Evolutionary conservation across 2,329 filamentous ascomycete genomes (phyloP), one percentile per base, ranked within the genome.

Genomic region (Nakataea oryzae): DNA sequence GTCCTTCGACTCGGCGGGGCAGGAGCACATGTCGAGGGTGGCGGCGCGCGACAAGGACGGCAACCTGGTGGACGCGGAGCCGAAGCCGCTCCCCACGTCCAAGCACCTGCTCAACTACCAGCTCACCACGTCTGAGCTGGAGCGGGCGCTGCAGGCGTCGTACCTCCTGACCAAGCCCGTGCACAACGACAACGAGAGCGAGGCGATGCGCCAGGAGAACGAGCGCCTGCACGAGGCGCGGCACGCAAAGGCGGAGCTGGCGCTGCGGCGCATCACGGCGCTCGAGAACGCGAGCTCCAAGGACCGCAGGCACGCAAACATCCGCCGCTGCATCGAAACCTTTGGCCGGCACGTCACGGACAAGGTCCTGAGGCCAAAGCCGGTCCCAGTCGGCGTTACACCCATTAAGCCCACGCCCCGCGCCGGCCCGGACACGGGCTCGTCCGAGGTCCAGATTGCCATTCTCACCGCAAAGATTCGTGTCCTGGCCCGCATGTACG

Each of bases 311-410:
- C 87, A 92, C 67, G 86, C 90, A 71, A 97, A 97, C 72, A 88
- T 93, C 68, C 83, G 87, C 67, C 87, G 91, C 65, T 96, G 93
- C 74, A 83, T 99, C 67, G 84, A 93, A 64, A 87, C 86, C 3
- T 97, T 99, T 70, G 95, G 95, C 59, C 86, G 95, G 59, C 95
- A 99, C 79, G 86, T 88, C 68, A 99, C 95, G 1, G 95, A 99
- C 74, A 69, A 74, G 11, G 72, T 76, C 4, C 81, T 99, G 32
- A 81, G 82, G 28, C 85, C 86, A 0, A 89, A 86, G 72, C 78
- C 83, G 3, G 73, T 78, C 55, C 78, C 78, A 21, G 69, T 72
- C 50, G 76, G 79, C 54, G 69, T 79, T 71, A 58, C 71, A 70
- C 65, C 72, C 63, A 70, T 77, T 68, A 70, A 75, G 61, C 71